Base-by-base conservation (phyloP, 345 rosid genomes). In the Brassica cretica region DNA sequence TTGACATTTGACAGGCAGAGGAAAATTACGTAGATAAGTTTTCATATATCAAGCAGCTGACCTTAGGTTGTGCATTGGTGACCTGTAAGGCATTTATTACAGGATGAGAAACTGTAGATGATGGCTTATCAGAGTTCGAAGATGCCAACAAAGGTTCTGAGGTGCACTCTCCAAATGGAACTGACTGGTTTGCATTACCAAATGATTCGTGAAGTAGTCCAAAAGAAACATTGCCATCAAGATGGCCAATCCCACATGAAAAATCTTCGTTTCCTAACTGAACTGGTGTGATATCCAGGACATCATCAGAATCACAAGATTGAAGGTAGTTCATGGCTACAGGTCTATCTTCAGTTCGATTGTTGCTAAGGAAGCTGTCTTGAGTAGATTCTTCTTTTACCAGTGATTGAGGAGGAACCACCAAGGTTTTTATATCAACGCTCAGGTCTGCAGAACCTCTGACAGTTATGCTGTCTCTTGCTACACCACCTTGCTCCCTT, bases 41-140 rank as follows among this genome's bases (percentile, higher is more conserved):
- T 63, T 61, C 46, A 61, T 35, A 11, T 73, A 35, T 53, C 14
- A 55, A 32, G 51, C 64, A 69, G 78, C 87, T 84, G 74, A 94
- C 98, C 97, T 91, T 85, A 71, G 82, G 80, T 35, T 72, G 76
- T 6, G 76, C 64, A 78, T 67, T 70, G 68, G 68, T 78, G 53
- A 81, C 84, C 74, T 84, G 83, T 59, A 15, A 59, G 29, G 69
- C 64, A 83, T 84, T 85, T 16, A 70, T 64, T 29, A 82, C 80
- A 39, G 76, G 55, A 62, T 77, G 68, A 76, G 78, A 68, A 69
- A 66, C 68, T 69, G 55, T 73, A 8, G 78, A 78, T 78, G 76
- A 59, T 56, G 65, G 65, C 72, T 65, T 70, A 39, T 37, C 44
- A 10, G 53, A 32, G 73, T 80, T 83, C 83, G 62, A 84, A 69